phyloP scores from a whole-genome alignment of 345 rosid species.

The Citrus trifoliata region DNA sequence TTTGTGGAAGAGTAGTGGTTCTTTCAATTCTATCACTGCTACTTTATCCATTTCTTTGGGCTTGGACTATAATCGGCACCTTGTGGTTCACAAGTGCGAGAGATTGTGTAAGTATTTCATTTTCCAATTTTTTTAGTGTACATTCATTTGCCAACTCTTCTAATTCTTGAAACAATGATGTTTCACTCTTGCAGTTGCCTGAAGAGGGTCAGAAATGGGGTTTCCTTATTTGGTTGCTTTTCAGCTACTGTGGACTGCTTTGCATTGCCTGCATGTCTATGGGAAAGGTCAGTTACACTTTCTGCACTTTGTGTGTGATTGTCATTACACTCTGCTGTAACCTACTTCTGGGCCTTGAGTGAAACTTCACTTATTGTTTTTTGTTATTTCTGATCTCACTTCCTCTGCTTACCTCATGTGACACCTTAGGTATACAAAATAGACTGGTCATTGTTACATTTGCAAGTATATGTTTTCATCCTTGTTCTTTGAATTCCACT shows the following conservation, averaged over 20 bases:
- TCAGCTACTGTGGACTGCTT: slow-evolving; percentile 92
- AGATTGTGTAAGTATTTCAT: slow-evolving; percentile 61
- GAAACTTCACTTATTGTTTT: neutral
- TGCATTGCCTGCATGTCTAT: slow-evolving; percentile 78
- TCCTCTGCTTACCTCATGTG: neutral
- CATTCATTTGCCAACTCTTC: neutral
- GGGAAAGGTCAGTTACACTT: slow-evolving; percentile 55
- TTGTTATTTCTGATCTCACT: neutral
- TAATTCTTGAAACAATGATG: slow-evolving; percentile 1
- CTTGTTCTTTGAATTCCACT: slow-evolving; percentile 9
- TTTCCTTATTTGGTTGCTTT: slow-evolving; percentile 91
- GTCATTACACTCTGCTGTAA: neutral
- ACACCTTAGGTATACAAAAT: neutral
- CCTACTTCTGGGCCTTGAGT: neutral
- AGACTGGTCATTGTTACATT: neutral
- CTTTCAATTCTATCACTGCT: slow-evolving; percentile 69
- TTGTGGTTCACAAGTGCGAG: slow-evolving; percentile 79
- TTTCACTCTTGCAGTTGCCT: slow-evolving; percentile 58
- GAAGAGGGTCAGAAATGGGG: slow-evolving; percentile 98
- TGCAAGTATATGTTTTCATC: neutral
- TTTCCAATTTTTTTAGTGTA: neutral
- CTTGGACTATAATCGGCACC: slow-evolving; percentile 91
- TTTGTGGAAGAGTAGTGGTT: slow-evolving; percentile 85
- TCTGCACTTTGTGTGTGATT: neutral
- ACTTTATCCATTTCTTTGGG: slow-evolving; percentile 93